Base-by-base conservation (phyloP, 2,329 filamentous ascomycete species). In the Dryadomyces quercivorus region DNA sequence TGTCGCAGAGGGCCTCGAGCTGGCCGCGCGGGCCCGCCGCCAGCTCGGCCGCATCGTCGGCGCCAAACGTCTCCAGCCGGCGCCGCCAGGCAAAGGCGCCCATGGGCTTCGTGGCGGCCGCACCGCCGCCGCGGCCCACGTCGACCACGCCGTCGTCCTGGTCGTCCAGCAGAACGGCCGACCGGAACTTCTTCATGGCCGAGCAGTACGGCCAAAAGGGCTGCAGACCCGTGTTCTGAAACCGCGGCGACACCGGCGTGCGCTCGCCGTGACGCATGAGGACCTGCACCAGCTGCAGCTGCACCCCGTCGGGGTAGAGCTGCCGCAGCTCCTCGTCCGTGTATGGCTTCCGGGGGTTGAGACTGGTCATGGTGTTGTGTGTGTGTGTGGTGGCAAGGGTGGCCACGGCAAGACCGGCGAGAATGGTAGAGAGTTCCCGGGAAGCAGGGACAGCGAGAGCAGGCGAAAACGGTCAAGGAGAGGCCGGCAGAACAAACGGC, bases 121-220 rank as follows among this genome's bases (percentile, higher is more conserved):
- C 55, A 42, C 63, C 60, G 59, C 65, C 63, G 16, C 61, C 61
- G 46, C 66, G 59, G 52, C 64, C 59, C 7, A 70, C 68, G 55
- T 75, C 71, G 45, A 78, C 70, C 36, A 80, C 68, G 60, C 70
- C 73, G 31, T 70, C 36, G 20, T 62, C 61, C 49, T 67, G 59
- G 55, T 64, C 60, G 10, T 71, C 68, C 55, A 74, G 69, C 40
- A 80, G 71, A 36, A 81, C 68, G 58, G 69, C 72, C 34, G 71
- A 70, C 57, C 70, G 80, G 65, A 97, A 77, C 60, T 85, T 83
- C 56, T 81, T 79, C 21, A 86, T 87, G 54, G 84, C 81, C 60
- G 80, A 79, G 71, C 93, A 98, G 70, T 96, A 97, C 1, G 93
- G 89, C 93, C 93, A 98, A 69, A 82, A 84, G 51, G 76, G 66